Evolutionary conservation across 768 basidiomycete species (phyloP), one percentile per base, ranked within the genome.

Genomic region (Mycena floridula): DNA sequence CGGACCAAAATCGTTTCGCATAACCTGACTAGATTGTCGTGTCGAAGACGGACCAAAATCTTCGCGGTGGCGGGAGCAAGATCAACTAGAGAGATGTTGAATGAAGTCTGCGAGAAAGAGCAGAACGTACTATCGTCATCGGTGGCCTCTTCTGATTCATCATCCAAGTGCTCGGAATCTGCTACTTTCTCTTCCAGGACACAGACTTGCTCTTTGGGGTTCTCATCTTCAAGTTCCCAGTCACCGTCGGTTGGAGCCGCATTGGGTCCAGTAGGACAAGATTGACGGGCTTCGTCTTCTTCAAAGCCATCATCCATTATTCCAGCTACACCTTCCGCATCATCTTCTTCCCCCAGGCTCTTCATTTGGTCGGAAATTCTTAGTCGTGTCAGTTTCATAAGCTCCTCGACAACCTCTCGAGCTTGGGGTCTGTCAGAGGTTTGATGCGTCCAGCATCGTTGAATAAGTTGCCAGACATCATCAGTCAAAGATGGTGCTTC

Each of bases 41-140:
- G n/a, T n/a, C n/a, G n/a, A n/a, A n/a, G n/a, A n/a, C n/a, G 76
- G 21, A 75, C 73, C 7, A 98, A 72, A 2, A 89, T 87, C 64
- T 90, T 89, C 37, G 82, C 73, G 9, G 93, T 97, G 13, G 88
- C 92, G 40, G 83, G 68, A 3, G 82, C 76, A 43, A 97, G 74
- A 56, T 94, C 92, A 61, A 87, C 82, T 89, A 59, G 32, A 43
- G 37, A 13, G 15, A 22, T 12, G 39, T 32, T 16, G 23, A 16
- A 22, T 13, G 38, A 15, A 24, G 23, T 12, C 23, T 22, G 23
- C 3, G 22, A 24, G 15, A 3, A 3, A 15, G 7, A 7, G 18
- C 13, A 35, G 13, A 13, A 35, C 18, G 18, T 35, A 35, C 32
- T 18, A 7, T 35, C 32, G 13, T 35, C 32, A 4, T 35, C 32